Conservation (phyloP, 305 asterid species). For the Solanum hybrid region DNA sequence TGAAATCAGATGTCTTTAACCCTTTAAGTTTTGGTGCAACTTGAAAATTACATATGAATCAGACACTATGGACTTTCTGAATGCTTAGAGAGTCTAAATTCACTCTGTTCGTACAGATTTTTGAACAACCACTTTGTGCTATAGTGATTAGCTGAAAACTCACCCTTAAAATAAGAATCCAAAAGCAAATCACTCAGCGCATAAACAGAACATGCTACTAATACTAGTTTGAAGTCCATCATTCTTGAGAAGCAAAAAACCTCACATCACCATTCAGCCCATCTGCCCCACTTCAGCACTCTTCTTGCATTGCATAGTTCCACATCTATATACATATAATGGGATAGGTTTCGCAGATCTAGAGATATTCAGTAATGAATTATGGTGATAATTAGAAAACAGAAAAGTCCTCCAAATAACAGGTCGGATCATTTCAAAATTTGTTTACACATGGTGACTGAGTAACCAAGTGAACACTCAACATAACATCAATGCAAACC, state of each 20-base stretch:
- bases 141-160: not conserved
- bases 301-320: not conserved
- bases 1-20: not conserved
- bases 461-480: not conserved
- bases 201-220: not conserved
- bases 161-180: not conserved
- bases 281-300: not conserved
- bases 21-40: not conserved
- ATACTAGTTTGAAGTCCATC: not conserved
- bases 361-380: not conserved
- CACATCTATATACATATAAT: not conserved
- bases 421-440: not conserved
- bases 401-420: not conserved
- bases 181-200: not conserved
- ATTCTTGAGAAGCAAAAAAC: not conserved
- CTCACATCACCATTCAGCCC: not conserved
- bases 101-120: not conserved
- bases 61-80: not conserved
- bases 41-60: not conserved
- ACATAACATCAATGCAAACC: not conserved
- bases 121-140: not conserved
- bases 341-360: not conserved
- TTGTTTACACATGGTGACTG: not conserved
- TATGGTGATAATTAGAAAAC: not conserved
- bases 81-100: not conserved